A percentile compares a stretch with the other conserved stretches of the same genome.
Evolutionary conservation across 352 stramenopile genomes (phyloP).

Genomic region (Pythium periplocum): DNA sequence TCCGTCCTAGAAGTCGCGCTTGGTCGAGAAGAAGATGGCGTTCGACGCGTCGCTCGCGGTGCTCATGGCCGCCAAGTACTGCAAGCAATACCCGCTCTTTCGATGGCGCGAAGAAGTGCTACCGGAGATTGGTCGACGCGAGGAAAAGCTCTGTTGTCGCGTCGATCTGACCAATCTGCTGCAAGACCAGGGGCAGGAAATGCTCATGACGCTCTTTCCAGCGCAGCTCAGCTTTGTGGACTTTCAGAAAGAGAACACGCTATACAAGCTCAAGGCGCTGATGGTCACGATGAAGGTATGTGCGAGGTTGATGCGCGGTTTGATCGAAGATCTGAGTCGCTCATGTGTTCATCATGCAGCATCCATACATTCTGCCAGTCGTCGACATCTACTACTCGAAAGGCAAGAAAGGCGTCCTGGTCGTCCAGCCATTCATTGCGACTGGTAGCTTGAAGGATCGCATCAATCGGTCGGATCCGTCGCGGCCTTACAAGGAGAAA

Average conservation of each 20-base stretch:
- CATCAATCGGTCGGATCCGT: slow-evolving; percentile 39
- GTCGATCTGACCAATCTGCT: slow-evolving; percentile 68
- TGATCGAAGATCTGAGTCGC: neutral
- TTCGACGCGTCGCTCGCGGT: slow-evolving; percentile 63
- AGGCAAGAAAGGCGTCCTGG: slow-evolving; percentile 56
- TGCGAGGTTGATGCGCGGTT: neutral
- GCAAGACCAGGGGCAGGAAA: slow-evolving; percentile 40
- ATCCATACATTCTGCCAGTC: slow-evolving; percentile 66
- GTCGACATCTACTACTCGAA: slow-evolving; percentile 63
- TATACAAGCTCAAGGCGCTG: slow-evolving; percentile 73
- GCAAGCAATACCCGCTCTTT: slow-evolving; percentile 61
- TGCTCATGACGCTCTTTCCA: slow-evolving; percentile 60
- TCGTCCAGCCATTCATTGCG: slow-evolving; percentile 58
- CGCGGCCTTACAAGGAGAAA: slow-evolving; percentile 42
- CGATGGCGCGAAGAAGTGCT: slow-evolving; percentile 65
- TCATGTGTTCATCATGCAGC: slow-evolving; percentile 16
- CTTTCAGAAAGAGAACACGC: slow-evolving; percentile 43
- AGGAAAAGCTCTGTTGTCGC: slow-evolving; percentile 64
- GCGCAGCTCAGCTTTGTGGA: slow-evolving; percentile 50
- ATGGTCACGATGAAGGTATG: slow-evolving; percentile 67
- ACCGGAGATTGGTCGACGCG: slow-evolving; percentile 43
- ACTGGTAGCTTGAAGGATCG: slow-evolving; percentile 60
- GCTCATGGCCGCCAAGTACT: slow-evolving; percentile 73
- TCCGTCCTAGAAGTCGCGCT: neutral
- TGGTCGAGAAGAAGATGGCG: slow-evolving; percentile 5